Evolutionary conservation across 2,329 filamentous ascomycete genomes (phyloP), one percentile per base, ranked within the genome.

Genomic region (Venturia nashicola): DNA sequence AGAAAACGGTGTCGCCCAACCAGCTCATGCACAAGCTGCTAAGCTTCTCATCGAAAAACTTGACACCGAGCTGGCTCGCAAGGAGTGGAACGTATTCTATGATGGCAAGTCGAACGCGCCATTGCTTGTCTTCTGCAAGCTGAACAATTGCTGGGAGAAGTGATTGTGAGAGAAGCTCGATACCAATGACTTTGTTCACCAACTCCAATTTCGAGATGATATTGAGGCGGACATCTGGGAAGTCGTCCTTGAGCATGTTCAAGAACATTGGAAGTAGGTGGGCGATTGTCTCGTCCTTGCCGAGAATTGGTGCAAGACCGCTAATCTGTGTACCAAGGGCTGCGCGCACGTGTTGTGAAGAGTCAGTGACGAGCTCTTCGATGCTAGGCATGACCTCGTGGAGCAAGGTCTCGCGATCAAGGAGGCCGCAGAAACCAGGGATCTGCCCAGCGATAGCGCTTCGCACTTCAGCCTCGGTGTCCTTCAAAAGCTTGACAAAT

Each of bases 151-250:
- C 94, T 14, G 95, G 94, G 61, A 99, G 88, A 63, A 99, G 87
- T 32, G 93, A 97, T 76, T 97, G 92, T 59, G 94, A 97, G 61
- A 99, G 86, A 20, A 96, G 85, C 67, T 99, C 94, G 76, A 99
- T 99, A 67, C 94, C 94, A 74, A 99, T 99, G 66, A 99, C 94
- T 78, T 97, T 90, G 79, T 99, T 99, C 68, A 99, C 94, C 67
- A 95, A 85, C 79, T 99, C 95, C 64, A 99, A 86, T 78, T 99
- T 99, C n/a, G 94, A 97, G 72, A 99, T 99, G 75, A 99, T 99
- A 78, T 99, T 96, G 65, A 99, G 86, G 67, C 94, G 89, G 61
- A 99, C 94, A 74, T 99, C 94, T 27, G 94, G 94, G 76, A 97
- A 97, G 73, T 99, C 94, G 72, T 99, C 94, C 83, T 97, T 99